Percentiles rank a stretch among this genome's conserved stretches.
phyloP scores from a whole-genome alignment of 2,329 filamentous ascomycete species.

The Laburnicola sp. region DNA sequence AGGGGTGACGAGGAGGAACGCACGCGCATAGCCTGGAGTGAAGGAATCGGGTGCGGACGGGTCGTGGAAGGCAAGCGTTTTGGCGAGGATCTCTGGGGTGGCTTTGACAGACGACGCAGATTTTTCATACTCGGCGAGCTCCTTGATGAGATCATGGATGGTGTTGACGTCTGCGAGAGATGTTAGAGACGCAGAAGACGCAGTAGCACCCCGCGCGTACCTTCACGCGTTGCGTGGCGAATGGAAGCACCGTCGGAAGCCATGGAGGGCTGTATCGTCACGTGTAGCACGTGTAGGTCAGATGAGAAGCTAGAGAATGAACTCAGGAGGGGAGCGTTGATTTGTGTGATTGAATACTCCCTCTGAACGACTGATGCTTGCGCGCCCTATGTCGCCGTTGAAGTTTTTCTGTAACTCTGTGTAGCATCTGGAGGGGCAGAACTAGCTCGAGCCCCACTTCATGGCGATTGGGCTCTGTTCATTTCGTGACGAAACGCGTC shows the following conservation, averaged over 20 bases:
- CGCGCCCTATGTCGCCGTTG: slow-evolving; percentile 1
- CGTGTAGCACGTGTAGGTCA: background rate
- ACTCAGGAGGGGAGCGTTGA: background rate
- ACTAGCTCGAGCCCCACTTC: slow-evolving; percentile 2
- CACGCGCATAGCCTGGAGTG: slow-evolving; percentile 70
- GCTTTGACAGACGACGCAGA: slow-evolving; percentile 74
- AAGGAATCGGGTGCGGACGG: slow-evolving; percentile 37
- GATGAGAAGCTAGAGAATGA: background rate
- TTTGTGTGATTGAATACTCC: background rate
- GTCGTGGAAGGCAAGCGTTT: slow-evolving; percentile 77
- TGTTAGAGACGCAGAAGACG: slow-evolving; percentile 1
- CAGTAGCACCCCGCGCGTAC: slow-evolving; percentile 43
- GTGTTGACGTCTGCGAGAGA: slow-evolving; percentile 67
- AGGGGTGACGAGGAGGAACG: slow-evolving; percentile 63
- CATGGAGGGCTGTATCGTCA: slow-evolving; percentile 22
- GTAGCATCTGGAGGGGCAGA: slow-evolving; percentile 2
- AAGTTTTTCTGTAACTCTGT: background rate
- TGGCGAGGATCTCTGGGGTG: slow-evolving; percentile 70
- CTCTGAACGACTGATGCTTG: background rate
- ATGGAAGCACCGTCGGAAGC: slow-evolving; percentile 46
- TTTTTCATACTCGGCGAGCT: slow-evolving; percentile 86
- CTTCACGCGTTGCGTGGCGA: slow-evolving; percentile 63
- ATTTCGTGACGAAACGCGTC: slow-evolving; percentile 10
- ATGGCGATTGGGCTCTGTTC: background rate
- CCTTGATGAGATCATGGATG: slow-evolving; percentile 82